Conservation (phyloP, 345 rosid species). For the Gossypium longicalyx region DNA sequence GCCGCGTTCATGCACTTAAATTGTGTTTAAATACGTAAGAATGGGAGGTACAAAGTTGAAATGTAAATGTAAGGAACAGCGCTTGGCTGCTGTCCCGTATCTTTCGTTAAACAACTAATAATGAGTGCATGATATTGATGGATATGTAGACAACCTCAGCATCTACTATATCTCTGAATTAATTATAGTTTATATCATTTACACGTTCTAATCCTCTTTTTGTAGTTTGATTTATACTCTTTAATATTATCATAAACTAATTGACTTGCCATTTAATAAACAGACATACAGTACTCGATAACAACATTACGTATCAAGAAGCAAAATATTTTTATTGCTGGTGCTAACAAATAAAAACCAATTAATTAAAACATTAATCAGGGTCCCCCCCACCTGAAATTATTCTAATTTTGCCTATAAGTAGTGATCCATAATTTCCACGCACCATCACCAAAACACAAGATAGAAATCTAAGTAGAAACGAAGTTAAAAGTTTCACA, state of each 20-base stretch:
- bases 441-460: neutral
- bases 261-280: too few species aligned
- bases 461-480: neutral
- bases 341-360: neutral
- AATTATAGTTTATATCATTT: neutral
- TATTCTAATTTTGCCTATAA: neutral
- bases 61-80: neutral
- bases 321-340: neutral
- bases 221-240: neutral
- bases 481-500: neutral
- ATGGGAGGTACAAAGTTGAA: too few species aligned
- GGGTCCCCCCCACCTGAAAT: neutral
- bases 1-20: too few species aligned
- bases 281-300: too few species aligned
- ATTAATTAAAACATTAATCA: neutral
- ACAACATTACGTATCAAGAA: neutral
- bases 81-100: neutral
- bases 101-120: neutral
- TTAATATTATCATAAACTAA: neutral
- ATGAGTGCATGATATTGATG: neutral
- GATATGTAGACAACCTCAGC: neutral
- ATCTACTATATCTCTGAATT: neutral
- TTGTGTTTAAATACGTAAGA: too few species aligned
- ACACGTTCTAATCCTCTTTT: neutral
- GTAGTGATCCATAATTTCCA: neutral